These are phyloP conservation scores for Eruca vesicaria DNA, from an alignment of 441 rosid species.

Conservation along the genomic window DNA sequence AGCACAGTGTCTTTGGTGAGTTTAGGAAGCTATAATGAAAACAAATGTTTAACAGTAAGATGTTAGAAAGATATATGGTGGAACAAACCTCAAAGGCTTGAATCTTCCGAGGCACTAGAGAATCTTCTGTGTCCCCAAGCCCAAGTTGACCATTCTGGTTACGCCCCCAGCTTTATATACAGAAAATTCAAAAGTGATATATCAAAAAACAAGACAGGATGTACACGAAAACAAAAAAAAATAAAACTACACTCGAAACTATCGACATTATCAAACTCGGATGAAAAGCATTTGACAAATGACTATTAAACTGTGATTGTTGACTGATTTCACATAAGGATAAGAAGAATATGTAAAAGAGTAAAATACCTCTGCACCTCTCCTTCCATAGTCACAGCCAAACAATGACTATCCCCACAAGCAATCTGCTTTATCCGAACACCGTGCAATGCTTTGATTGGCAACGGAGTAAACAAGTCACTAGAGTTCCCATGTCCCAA, in stretches of 20 bases:
- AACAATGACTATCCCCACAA: constrained; percentile 97
- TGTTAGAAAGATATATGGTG: background rate
- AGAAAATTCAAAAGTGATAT: constrained; percentile 1
- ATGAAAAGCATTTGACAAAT: constrained; percentile 6
- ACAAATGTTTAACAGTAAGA: background rate
- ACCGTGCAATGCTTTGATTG: constrained; percentile 79
- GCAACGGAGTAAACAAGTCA: constrained; percentile 92
- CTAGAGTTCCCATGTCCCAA: constrained; percentile 95
- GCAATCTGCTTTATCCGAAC: constrained; percentile 88
- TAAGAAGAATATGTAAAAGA: background rate
- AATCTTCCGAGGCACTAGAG: constrained; percentile 88
- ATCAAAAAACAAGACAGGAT: constrained; percentile 7
- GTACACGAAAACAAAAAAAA: background rate
- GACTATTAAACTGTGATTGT: background rate
- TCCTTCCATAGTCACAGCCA: constrained; percentile 90
- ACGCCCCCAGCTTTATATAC: constrained; percentile 86
- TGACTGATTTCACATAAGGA: background rate
- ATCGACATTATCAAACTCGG: background rate
- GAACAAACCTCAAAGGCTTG: constrained; percentile 79
- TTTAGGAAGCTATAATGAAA: constrained; percentile 5
- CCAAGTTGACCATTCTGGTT: constrained; percentile 99
- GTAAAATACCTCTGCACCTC: constrained; percentile 74
- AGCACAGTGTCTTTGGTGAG: background rate
- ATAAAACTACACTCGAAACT: background rate
- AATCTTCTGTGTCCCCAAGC: constrained; percentile 83